A percentile compares a stretch with the other conserved stretches of the same genome.
phyloP scores from a whole-genome alignment of 2,329 filamentous ascomycete genomes.

The Clarireedia monteithiana region DNA sequence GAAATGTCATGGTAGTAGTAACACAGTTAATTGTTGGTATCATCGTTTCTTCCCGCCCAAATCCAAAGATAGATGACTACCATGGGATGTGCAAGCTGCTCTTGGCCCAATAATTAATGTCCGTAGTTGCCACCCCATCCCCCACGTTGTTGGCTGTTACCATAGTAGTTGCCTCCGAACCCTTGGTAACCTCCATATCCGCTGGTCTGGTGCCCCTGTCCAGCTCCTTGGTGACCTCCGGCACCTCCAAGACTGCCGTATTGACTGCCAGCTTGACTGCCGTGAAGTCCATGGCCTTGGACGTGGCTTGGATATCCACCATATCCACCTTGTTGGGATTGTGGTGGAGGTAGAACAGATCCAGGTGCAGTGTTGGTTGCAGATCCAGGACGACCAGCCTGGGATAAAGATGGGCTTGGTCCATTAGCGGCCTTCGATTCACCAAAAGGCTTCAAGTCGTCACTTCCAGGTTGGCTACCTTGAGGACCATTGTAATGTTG shows the following conservation, averaged over 20 bases:
- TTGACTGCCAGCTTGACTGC: constrained; percentile 28
- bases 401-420: constrained; percentile 30
- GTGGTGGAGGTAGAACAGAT: constrained; percentile 29
- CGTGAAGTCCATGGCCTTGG: constrained; percentile 29
- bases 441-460: constrained; percentile 31
- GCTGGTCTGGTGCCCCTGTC: constrained; percentile 34
- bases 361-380: constrained; percentile 29
- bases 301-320: constrained; percentile 30
- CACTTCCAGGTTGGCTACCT: constrained; percentile 26
- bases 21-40: constrained; percentile 5
- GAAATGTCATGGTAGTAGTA: constrained; percentile 6
- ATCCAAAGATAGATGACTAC: not conserved
- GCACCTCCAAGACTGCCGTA: constrained; percentile 39
- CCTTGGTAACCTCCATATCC: constrained; percentile 38
- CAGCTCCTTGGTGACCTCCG: constrained; percentile 37
- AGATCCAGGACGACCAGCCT: constrained; percentile 30
- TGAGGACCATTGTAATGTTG: constrained; percentile 27
- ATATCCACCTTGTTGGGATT: constrained; percentile 29
- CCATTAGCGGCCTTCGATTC: constrained; percentile 30
- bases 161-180: constrained; percentile 34
- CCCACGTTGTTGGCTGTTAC: constrained; percentile 36
- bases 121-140: constrained; percentile 42
- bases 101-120: constrained; percentile 6
- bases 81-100: constrained; percentile 5
- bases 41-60: not conserved